Percentiles rank a stretch among this genome's conserved stretches.
Conservation (phyloP, 768 basidiomycete genomes). For the Crassisporium funariophilum region DNA sequence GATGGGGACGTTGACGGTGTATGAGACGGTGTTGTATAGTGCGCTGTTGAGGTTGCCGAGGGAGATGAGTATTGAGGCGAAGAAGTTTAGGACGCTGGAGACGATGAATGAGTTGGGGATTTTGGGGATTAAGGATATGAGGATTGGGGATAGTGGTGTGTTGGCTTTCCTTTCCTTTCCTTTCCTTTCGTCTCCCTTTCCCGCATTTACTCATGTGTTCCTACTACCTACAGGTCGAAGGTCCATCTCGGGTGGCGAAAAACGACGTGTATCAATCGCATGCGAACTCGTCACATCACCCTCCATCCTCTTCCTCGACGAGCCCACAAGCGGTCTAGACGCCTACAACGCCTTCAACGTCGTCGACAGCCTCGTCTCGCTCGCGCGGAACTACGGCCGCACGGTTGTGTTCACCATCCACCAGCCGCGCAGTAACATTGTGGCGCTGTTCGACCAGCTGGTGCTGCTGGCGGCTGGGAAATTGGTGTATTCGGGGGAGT, state of each 20-base stretch:
- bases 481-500: conserved; percentile 82
- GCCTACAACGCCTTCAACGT: conserved; percentile 96
- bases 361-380: conserved; percentile 81
- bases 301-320: conserved; percentile 94
- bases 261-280: conserved; percentile 94
- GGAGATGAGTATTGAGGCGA: conserved; percentile 96
- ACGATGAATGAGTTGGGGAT: conserved; percentile 97
- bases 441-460: conserved; percentile 92
- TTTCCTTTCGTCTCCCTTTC: neutral
- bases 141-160: conserved; percentile 87
- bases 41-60: conserved; percentile 87
- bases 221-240: conserved; percentile 58
- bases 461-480: conserved; percentile 84
- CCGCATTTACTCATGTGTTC: neutral
- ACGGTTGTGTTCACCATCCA: conserved; percentile 98
- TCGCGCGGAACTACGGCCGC: conserved; percentile 87
- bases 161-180: conserved; percentile 5
- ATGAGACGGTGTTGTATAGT: conserved; percentile 95
- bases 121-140: conserved; percentile 81
- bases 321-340: conserved; percentile 96
- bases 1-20: conserved; percentile 96
- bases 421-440: conserved; percentile 97
- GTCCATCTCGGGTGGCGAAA: conserved; percentile 97
- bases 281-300: conserved; percentile 98
- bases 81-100: conserved; percentile 91